A percentile compares a stretch with the other conserved stretches of the same genome.
Conservation (phyloP, 2,329 filamentous ascomycete species). For the Claviceps arundinis region DNA sequence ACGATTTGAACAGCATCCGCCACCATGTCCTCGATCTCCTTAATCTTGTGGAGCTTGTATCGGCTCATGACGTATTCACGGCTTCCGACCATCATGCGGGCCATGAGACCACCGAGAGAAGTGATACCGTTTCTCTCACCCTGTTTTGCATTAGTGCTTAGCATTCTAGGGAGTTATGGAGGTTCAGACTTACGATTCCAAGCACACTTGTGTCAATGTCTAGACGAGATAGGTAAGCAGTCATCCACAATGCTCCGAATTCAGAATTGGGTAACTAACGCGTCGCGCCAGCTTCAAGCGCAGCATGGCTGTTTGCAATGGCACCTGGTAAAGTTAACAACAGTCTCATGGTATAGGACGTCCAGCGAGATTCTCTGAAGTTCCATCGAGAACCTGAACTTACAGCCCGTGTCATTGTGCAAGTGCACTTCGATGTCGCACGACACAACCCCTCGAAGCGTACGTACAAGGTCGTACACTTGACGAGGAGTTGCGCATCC, state of each 20-base stretch:
- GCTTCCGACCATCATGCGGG: constrained; percentile 21
- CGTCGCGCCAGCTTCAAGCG: constrained; percentile 74
- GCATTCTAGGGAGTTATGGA: neutral
- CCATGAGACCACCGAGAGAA: constrained; percentile 9
- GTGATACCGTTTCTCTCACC: constrained; percentile 8
- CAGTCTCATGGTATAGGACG: neutral
- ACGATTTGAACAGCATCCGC: constrained; percentile 26
- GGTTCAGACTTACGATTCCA: constrained; percentile 2
- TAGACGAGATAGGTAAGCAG: neutral
- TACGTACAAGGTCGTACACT: constrained; percentile 78
- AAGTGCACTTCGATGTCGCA: constrained; percentile 80
- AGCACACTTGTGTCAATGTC: constrained; percentile 7
- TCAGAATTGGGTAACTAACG: constrained; percentile 15
- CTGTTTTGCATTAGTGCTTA: neutral
- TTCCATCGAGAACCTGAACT: neutral
- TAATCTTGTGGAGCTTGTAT: constrained; percentile 81
- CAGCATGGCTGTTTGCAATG: constrained; percentile 77
- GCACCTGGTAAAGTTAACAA: constrained; percentile 38
- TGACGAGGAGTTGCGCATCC: constrained; percentile 72
- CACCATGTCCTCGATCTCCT: constrained; percentile 71
- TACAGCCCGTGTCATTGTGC: constrained; percentile 3
- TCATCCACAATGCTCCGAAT: neutral
- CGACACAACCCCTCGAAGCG: constrained; percentile 40
- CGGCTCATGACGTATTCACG: constrained; percentile 8
- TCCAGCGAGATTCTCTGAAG: too few species aligned